phyloP scores from a whole-genome alignment of 2,329 filamentous ascomycete genomes.

The Thermomyces lanuginosus region DNA sequence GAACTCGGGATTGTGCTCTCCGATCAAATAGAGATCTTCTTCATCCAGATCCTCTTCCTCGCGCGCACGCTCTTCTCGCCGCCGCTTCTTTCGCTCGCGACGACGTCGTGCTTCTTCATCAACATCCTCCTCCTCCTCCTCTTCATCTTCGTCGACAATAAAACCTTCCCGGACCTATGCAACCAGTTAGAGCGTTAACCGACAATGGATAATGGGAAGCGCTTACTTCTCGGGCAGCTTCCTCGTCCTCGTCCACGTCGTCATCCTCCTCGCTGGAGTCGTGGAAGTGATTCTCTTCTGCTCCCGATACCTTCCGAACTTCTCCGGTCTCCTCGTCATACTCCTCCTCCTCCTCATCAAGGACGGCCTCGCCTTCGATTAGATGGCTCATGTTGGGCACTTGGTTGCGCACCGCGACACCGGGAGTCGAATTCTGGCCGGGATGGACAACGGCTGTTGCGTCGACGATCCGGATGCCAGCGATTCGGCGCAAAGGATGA shows the following conservation, averaged over 20 bases:
- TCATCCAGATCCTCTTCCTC: slow-evolving; percentile 79
- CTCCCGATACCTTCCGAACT: slow-evolving; percentile 24
- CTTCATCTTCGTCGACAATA: slow-evolving; percentile 86
- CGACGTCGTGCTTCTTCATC: slow-evolving; percentile 46
- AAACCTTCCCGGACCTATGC: slow-evolving; percentile 76
- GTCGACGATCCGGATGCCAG: no score
- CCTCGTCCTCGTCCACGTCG: slow-evolving; percentile 80
- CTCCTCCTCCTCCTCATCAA: slow-evolving; percentile 71
- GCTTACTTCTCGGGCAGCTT: slow-evolving; percentile 57
- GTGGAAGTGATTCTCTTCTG: slow-evolving; percentile 28
- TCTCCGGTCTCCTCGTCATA: slow-evolving; percentile 62
- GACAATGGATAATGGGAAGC: no score
- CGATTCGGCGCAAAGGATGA: no score
- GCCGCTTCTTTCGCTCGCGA: slow-evolving; percentile 59
- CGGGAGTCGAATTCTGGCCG: no score
- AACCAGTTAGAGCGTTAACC: slow-evolving; percentile 8
- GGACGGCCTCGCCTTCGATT: slow-evolving; percentile 69
- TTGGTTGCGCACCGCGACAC: no score
- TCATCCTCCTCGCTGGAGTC: slow-evolving; percentile 89
- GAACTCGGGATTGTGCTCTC: slow-evolving; percentile 57
- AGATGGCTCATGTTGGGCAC: slow-evolving; percentile 54
- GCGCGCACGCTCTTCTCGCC: slow-evolving; percentile 58
- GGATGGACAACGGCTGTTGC: no score
- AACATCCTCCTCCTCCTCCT: slow-evolving; percentile 66
- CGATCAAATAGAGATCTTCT: slow-evolving; percentile 90